These are phyloP conservation scores for Tubosaeta sp. DNA, from an alignment of 768 basidiomycete genomes.

Conservation along the genomic window DNA sequence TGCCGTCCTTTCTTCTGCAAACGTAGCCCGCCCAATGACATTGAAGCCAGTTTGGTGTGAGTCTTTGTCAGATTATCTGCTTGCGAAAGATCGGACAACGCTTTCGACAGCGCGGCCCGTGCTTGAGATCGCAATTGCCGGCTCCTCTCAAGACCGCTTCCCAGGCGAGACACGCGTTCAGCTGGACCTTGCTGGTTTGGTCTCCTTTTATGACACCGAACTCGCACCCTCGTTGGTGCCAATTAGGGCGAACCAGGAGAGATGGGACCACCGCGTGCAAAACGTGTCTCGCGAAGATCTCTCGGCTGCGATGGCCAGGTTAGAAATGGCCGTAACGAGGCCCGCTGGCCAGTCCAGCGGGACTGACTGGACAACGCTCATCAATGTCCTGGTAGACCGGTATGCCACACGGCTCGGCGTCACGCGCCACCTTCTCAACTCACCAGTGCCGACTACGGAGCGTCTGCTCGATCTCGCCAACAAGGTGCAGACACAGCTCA, in stretches of 20 bases:
- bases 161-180: not conserved
- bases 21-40: not conserved
- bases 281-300: too few species aligned
- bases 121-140: not conserved
- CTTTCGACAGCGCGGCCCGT: not conserved
- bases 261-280: not conserved
- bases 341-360: too few species aligned
- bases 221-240: not conserved
- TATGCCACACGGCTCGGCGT: conserved; percentile 30
- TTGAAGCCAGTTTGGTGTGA: not conserved
- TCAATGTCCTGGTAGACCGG: conserved; percentile 21
- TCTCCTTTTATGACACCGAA: not conserved
- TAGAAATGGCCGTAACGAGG: too few species aligned
- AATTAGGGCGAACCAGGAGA: not conserved
- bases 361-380: too few species aligned
- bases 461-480: conserved; percentile 4
- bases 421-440: conserved; percentile 21
- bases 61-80: not conserved
- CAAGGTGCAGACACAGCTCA: conserved; percentile 21
- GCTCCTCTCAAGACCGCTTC: not conserved
- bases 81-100: not conserved
- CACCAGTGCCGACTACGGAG: not conserved
- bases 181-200: not conserved
- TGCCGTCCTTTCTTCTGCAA: not conserved
- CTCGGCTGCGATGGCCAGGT: too few species aligned